Base-by-base conservation (phyloP, 176 grass and related monocot genomes). In the Dactylis glomerata region DNA sequence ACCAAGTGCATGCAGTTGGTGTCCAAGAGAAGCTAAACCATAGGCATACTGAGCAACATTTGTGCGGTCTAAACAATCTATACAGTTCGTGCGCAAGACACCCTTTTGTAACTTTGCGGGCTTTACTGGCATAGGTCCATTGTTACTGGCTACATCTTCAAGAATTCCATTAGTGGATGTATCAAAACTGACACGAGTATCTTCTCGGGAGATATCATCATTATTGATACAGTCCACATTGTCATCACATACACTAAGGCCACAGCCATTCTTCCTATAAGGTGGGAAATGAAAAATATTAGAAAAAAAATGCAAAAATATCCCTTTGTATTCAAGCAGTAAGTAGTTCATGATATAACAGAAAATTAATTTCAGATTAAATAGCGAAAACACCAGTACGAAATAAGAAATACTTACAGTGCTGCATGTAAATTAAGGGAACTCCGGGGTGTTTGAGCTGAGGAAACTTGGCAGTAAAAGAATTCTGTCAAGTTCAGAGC, bases 31-130 rank as follows among this genome's bases (percentile, higher is more conserved):
- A 87, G 90, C 96, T 90, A 99, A 83, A 77, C 96, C 96, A 49
- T 92, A 96, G 51, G 96, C 93, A 82, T 92, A 99, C 66, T 99
- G 96, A 68, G 96, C 96, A 69, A 99, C 96, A 85, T 96, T 99
- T 80, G 96, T 99, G 42, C 93, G 93, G 82, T 99, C 96, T 70
- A 99, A 93, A 81, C 96, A 99, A 75, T 99, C 96, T 54, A 99
- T 96, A 84, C 96, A 99, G 86, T 99, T 96, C 8, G 93, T 99
- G 40, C 96, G 91, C 30, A 99, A 64, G 45, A 99, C 87, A 47
- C 96, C 96, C 41, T 91, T 94, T 75, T 99, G 96, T 34, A 99
- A 91, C 79, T 83, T 92, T 17, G 71, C 88, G 31, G 81, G 83
- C 58, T 92, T 93, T 79, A 67, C 22, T 47, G 74, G n/a, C 37